These are phyloP conservation scores for Pseudohalonectria lignicola DNA, from an alignment of 2,329 filamentous ascomycete species.

Conservation along the genomic window DNA sequence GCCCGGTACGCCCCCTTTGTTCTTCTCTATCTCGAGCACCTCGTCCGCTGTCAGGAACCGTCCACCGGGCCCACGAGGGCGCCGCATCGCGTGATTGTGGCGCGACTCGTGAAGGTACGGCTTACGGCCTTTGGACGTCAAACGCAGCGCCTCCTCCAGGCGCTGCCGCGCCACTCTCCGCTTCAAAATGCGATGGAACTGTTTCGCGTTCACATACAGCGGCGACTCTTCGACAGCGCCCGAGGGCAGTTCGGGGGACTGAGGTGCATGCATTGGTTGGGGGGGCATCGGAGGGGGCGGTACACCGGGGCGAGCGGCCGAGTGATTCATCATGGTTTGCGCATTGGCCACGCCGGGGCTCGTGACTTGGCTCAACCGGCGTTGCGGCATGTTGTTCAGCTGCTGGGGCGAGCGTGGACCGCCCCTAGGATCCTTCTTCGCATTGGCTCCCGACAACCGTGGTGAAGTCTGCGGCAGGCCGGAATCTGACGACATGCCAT, in stretches of 20 bases:
- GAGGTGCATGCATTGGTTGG: slow-evolving; percentile 56
- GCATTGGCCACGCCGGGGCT: slow-evolving; percentile 66
- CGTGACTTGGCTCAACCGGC: slow-evolving; percentile 63
- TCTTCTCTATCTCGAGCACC: slow-evolving; percentile 77
- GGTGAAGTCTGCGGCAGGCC: slow-evolving; percentile 63
- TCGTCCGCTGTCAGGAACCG: slow-evolving; percentile 95
- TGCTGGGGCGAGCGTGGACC: slow-evolving; percentile 65
- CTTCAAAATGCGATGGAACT: slow-evolving; percentile 96
- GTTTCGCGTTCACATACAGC: slow-evolving; percentile 95
- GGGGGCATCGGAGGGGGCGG: slow-evolving; percentile 49
- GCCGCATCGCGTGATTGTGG: slow-evolving; percentile 96
- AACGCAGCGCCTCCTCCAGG: slow-evolving; percentile 79
- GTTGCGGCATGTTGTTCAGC: slow-evolving; percentile 49
- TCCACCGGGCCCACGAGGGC: slow-evolving; percentile 85
- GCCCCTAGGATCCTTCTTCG: slow-evolving; percentile 59
- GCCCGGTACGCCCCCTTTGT: slow-evolving; percentile 30
- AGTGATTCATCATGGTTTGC: slow-evolving; percentile 66
- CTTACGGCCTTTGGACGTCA: slow-evolving; percentile 92
- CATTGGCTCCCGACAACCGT: slow-evolving; percentile 54
- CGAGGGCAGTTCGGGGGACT: slow-evolving; percentile 70
- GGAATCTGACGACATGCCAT: slow-evolving; percentile 56
- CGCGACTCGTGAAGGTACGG: slow-evolving; percentile 95
- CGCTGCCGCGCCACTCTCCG: slow-evolving; percentile 85
- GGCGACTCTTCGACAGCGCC: slow-evolving; percentile 77
- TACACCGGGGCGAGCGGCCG: slow-evolving; percentile 35